phyloP scores from a whole-genome alignment of 345 rosid species.

The Euphorbia pulcherrima region DNA sequence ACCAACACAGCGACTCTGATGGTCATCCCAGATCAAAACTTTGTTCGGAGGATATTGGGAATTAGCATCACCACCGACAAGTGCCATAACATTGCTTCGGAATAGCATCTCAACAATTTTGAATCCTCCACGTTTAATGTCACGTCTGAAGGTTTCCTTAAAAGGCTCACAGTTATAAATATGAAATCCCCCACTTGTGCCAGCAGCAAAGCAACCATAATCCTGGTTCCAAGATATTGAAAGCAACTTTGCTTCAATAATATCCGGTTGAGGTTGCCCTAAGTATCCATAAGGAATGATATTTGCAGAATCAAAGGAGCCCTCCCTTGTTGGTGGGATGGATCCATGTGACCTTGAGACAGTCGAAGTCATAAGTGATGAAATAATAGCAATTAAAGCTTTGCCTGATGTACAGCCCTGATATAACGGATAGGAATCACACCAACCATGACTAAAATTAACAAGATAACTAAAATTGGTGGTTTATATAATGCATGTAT shows the following conservation, averaged over 20 bases:
- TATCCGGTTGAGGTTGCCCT: conserved; percentile 31
- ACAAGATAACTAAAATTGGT: no score
- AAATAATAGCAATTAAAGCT: conserved; percentile 22
- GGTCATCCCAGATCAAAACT: conserved; percentile 98
- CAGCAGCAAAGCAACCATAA: conserved; percentile 79
- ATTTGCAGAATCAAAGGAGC: conserved; percentile 29
- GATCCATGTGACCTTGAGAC: conserved; percentile 35
- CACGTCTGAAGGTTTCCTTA: conserved; percentile 89
- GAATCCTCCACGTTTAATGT: conserved; percentile 67
- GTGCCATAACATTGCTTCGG: conserved; percentile 82
- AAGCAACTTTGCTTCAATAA: conserved; percentile 48
- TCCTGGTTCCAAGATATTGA: conserved; percentile 86
- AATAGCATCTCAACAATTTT: conserved; percentile 85
- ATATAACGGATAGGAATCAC: no score
- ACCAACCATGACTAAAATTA: no score
- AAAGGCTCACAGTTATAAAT: conserved; percentile 89
- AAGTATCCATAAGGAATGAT: conserved; percentile 29
- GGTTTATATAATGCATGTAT: no score
- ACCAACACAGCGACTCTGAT: conserved; percentile 73
- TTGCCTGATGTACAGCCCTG: no score
- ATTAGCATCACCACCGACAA: conserved; percentile 89
- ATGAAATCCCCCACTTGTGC: conserved; percentile 78
- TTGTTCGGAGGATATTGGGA: conserved; percentile 79
- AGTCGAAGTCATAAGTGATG: conserved; percentile 48
- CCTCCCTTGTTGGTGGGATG: conserved; percentile 28